A percentile compares a stretch with the other conserved stretches of the same genome.
phyloP scores from a whole-genome alignment of 1,139 yeast species.

The Trichomonascaceae sp. region DNA sequence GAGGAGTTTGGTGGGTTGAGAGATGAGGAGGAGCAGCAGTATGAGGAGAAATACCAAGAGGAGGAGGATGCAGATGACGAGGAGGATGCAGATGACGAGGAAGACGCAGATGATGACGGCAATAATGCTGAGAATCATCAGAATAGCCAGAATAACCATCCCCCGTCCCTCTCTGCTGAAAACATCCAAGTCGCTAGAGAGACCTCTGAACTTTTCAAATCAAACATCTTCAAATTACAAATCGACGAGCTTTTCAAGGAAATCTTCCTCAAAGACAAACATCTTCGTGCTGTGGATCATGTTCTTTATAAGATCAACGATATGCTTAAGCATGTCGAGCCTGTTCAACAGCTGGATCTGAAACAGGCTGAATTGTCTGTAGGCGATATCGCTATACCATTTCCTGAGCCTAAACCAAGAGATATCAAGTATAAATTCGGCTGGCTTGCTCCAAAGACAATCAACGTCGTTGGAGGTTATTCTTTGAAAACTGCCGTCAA shows the following conservation, averaged over 20 bases:
- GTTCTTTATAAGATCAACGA: conserved; percentile 73
- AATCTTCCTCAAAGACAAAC: conserved; percentile 63
- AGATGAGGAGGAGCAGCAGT: conserved; percentile 18
- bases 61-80: conserved; percentile 15
- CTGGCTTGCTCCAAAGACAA: conserved; percentile 64
- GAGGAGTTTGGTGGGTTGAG: conserved; percentile 11
- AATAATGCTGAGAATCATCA: background rate
- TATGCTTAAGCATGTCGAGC: conserved; percentile 55
- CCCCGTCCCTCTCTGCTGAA: conserved; percentile 54
- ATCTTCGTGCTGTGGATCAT: conserved; percentile 63
- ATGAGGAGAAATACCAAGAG: conserved; percentile 18
- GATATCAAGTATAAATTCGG: conserved; percentile 64
- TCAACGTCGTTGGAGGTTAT: conserved; percentile 82
- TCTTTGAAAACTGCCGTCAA: conserved; percentile 77
- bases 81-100: conserved; percentile 12
- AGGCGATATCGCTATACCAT: conserved; percentile 61
- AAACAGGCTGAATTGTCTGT: conserved; percentile 44
- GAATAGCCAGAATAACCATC: conserved; percentile 8
- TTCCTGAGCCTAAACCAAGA: conserved; percentile 82
- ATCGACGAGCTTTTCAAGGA: conserved; percentile 86
- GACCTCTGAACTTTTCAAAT: conserved; percentile 88
- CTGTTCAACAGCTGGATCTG: conserved; percentile 47
- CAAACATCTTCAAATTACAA: conserved; percentile 89
- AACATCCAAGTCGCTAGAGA: conserved; percentile 89
- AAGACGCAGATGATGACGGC: conserved; percentile 12